phyloP scores from a whole-genome alignment of 768 basidiomycete species.

The Ephemerocybe angulata region DNA sequence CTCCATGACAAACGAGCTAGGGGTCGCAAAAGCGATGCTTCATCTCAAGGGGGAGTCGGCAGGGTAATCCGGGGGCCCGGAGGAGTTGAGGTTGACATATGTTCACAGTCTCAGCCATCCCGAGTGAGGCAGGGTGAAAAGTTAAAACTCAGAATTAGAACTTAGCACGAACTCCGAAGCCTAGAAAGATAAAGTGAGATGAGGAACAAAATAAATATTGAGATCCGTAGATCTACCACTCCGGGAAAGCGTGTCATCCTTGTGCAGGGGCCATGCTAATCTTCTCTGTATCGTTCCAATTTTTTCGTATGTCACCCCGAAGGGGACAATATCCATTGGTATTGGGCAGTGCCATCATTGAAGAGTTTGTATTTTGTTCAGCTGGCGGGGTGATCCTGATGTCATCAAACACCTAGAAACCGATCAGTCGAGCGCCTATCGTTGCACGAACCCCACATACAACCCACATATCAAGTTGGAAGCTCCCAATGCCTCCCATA shows the following conservation, averaged over 20 bases:
- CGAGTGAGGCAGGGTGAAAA: too few species aligned
- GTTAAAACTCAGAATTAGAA: too few species aligned
- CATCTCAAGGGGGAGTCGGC: too few species aligned
- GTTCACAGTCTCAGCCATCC: too few species aligned
- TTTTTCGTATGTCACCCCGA: constrained; percentile 96
- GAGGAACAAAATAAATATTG: constrained; percentile 47
- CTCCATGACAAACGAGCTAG: too few species aligned
- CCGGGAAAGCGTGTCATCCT: constrained; percentile 99
- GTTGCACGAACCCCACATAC: background rate
- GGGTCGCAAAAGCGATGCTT: too few species aligned
- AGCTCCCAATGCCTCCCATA: too few species aligned
- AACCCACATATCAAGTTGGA: too few species aligned
- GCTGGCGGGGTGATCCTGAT: constrained; percentile 7
- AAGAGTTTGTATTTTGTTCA: constrained; percentile 8
- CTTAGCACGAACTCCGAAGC: too few species aligned
- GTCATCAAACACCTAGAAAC: too few species aligned
- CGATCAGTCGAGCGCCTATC: background rate
- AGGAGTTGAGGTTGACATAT: too few species aligned
- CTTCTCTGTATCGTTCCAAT: constrained; percentile 99
- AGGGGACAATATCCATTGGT: constrained; percentile 52
- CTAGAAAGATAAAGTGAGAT: constrained; percentile 3
- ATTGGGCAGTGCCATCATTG: background rate
- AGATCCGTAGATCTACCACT: constrained; percentile 71
- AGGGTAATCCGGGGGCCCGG: too few species aligned
- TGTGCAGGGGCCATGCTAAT: constrained; percentile 99